Base-by-base conservation (phyloP, 768 basidiomycete species). In the Coprinellus micaceus region DNA sequence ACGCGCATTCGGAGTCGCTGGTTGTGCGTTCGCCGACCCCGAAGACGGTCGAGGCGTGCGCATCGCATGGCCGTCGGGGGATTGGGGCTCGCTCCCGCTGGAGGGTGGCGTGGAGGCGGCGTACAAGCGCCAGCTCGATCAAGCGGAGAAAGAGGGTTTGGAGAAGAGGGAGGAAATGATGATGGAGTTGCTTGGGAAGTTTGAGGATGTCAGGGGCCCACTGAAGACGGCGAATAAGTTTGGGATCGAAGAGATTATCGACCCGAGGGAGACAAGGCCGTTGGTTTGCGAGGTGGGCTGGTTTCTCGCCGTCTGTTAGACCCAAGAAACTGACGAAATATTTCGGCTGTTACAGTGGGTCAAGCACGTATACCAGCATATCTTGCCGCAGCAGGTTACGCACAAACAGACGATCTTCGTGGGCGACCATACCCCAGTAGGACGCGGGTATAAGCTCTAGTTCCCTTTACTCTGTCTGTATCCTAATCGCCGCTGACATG, bases 31-130 rank as follows among this genome's bases (percentile, higher is more conserved):
- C 54, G 69, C 70, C 4, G 69, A 76, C 56, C 70, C 70, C 1
- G 71, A 72, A 24, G 73, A 74, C 45, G 72, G 71, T 1, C 59
- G 59, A 17, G 68, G 69, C 4, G 61, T 60, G 10, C 68, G 74
- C 10, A 71, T 74, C 24, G 67, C 74, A n/a, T 76, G 74, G 74
- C 74, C 74, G 26, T 76, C 74, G 3, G 74, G 73, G 1, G 74
- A 76, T 57, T 76, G 73, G 74, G 74, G 73, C 36, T 73, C 70
- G 54, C 65, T 76, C 28, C 74, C 74, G 3, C 61, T 76, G 10
- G 74, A 74, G 64, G 74, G 74, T 22, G 74, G 74, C 2, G 70
- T 75, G 19, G 73, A 76, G 65, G 74, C 74, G 11, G 74, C 74
- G 0, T 76, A 74, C 54, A 76, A 76, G 41, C 71, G 74, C 24